These are phyloP conservation scores for Arthromyces matolae DNA, from an alignment of 768 basidiomycete genomes.

Conservation along the genomic window DNA sequence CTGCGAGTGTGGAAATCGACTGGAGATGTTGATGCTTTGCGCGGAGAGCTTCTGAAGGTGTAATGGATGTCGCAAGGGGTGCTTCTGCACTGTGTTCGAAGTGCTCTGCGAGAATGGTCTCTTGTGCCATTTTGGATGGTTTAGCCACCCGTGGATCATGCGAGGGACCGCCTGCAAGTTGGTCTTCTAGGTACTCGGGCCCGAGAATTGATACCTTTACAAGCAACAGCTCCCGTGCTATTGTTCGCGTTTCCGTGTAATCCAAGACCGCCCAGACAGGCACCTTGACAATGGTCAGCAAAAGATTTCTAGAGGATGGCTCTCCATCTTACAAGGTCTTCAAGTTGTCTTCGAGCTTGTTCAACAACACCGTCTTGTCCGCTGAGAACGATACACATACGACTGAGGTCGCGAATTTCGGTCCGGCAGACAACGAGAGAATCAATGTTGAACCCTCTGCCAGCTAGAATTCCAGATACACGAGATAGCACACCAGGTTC, in stretches of 20 bases:
- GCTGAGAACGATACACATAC: slow-evolving; percentile 96
- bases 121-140: slow-evolving; percentile 61
- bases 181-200: slow-evolving; percentile 93
- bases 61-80: slow-evolving; percentile 41
- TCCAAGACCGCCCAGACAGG: slow-evolving; percentile 99
- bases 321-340: slow-evolving; percentile 92
- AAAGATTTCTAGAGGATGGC: slow-evolving; percentile 26
- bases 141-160: slow-evolving; percentile 60
- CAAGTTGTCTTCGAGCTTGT: slow-evolving; percentile 92
- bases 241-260: slow-evolving; percentile 89
- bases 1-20: slow-evolving; percentile 78
- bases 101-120: slow-evolving; percentile 68
- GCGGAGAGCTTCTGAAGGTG: slow-evolving; percentile 83
- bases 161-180: slow-evolving; percentile 80
- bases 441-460: slow-evolving; percentile 97
- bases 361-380: slow-evolving; percentile 98
- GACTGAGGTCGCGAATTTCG: slow-evolving; percentile 92
- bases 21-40: slow-evolving; percentile 86
- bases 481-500: slow-evolving; percentile 99
- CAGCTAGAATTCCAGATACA: slow-evolving; percentile 95
- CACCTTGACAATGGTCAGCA: slow-evolving; percentile 51
- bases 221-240: slow-evolving; percentile 90
- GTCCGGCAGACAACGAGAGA: slow-evolving; percentile 97
- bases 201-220: slow-evolving; percentile 97
- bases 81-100: slow-evolving; percentile 62